Percentiles rank a stretch among this genome's conserved stretches.
Evolutionary conservation across 2,329 filamentous ascomycete species (phyloP).

Genomic region (Talaromyces sp.): DNA sequence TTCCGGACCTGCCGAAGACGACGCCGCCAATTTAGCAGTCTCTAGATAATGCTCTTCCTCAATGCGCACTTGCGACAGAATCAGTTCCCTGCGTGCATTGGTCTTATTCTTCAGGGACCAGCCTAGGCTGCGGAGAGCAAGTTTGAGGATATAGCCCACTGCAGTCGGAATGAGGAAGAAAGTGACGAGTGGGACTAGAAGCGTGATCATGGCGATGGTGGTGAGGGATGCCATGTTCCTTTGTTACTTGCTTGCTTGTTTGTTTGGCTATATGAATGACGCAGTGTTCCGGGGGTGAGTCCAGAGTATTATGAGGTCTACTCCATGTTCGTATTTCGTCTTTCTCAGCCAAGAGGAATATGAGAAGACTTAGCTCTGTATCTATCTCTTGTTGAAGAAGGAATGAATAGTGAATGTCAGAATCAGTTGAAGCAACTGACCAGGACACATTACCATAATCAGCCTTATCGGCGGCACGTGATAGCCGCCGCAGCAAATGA

Average conservation of each 20-base stretch:
- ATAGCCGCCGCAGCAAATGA: slow-evolving; percentile 9
- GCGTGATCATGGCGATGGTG: slow-evolving; percentile 29
- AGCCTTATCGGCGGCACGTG: slow-evolving; percentile 18
- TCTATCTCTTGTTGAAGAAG: neutral
- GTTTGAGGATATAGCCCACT: slow-evolving; percentile 31
- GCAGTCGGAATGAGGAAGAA: slow-evolving; percentile 35
- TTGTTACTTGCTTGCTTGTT: slow-evolving; percentile 15
- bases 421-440: neutral
- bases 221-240: slow-evolving; percentile 34
- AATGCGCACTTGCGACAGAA: slow-evolving; percentile 48
- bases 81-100: slow-evolving; percentile 57
- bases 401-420: neutral
- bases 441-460: slow-evolving; percentile 13
- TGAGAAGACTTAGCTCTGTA: neutral
- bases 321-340: slow-evolving; percentile 7
- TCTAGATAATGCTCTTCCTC: slow-evolving; percentile 38
- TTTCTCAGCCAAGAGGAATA: neutral
- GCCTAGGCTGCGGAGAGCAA: slow-evolving; percentile 48
- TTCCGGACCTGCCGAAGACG: slow-evolving; percentile 28
- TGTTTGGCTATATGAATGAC: neutral
- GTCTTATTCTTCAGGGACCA: slow-evolving; percentile 63
- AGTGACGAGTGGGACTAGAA: slow-evolving; percentile 33
- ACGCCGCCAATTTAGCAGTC: slow-evolving; percentile 24
- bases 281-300: neutral
- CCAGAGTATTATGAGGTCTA: neutral